Evolutionary conservation across 108 stramenopile species (phyloP), one percentile per base, ranked within the genome.

Genomic region (Mayamaea pseudoterrestris): DNA sequence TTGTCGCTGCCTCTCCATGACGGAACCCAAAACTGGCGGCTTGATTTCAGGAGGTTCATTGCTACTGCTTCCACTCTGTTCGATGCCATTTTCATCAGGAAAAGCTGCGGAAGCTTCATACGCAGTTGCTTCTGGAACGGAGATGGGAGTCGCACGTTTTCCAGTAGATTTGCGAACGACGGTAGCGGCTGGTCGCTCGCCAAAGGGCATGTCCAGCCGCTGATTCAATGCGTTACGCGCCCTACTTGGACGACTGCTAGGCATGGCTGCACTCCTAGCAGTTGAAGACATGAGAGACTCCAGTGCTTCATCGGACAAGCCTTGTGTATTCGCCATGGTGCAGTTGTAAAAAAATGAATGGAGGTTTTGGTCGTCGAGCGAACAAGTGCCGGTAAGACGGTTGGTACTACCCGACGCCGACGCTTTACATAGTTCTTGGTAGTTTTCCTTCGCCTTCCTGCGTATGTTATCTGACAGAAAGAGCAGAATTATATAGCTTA

Each of bases 301-400:
- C 43, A 83, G 42, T 24, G 64, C 76, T 48, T 80, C 78, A 48
- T 84, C 83, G 26, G 76, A 46, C 46, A 84, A 35, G 23, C 82
- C 78, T 47, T 84, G 73, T 30, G 78, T 80, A 43, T 84, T 84
- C 5, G 82, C 82, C 82, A 84, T 84, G 32, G 25, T 75, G n/a
- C n/a, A n/a, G n/a, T n/a, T n/a, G n/a, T n/a, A n/a, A n/a, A n/a
- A n/a, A n/a, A n/a, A n/a, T n/a, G n/a, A n/a, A n/a, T n/a, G n/a
- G n/a, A n/a, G n/a, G n/a, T n/a, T n/a, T n/a, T n/a, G n/a, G n/a
- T n/a, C n/a, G n/a, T n/a, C n/a, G n/a, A n/a, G n/a, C n/a, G n/a
- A n/a, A n/a, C n/a, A n/a, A n/a, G n/a, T n/a, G n/a, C n/a, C n/a
- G n/a, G n/a, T n/a, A n/a, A n/a, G n/a, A n/a, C n/a, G n/a, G n/a